phyloP scores from a whole-genome alignment of 2,329 filamentous ascomycete genomes.

The Trichoderma koningiopsis region DNA sequence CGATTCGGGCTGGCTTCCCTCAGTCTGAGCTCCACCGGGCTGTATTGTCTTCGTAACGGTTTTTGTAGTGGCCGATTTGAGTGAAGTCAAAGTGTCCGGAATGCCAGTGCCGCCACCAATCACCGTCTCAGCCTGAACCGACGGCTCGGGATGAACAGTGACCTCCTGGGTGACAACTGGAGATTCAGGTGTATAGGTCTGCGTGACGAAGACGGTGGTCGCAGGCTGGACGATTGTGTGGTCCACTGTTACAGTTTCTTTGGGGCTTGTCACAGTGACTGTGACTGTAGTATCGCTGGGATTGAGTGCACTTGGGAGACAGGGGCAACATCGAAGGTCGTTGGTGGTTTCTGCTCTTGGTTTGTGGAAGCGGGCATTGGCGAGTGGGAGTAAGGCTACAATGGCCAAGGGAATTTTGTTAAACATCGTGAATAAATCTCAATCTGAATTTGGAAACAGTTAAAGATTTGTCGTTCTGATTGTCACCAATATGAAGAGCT shows the following conservation, averaged over 20 bases:
- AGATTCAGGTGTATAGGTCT: not conserved
- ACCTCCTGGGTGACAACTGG: slow-evolving; percentile 20
- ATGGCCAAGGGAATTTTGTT: slow-evolving; percentile 33
- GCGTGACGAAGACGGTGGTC: slow-evolving; percentile 27
- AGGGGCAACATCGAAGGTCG: slow-evolving; percentile 37
- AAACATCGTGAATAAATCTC: slow-evolving; percentile 30
- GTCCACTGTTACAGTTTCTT: slow-evolving; percentile 36
- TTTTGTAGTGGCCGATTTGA: not conserved
- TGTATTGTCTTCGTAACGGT: slow-evolving; percentile 32
- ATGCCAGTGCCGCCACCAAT: not conserved
- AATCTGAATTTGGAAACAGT: not conserved
- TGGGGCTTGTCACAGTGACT: slow-evolving; percentile 30
- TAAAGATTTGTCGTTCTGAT: too few relatives aligned
- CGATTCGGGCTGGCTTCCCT: not conserved
- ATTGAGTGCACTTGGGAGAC: slow-evolving; percentile 28
- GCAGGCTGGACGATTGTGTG: slow-evolving; percentile 32
- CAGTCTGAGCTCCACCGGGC: slow-evolving; percentile 26
- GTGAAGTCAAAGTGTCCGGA: not conserved
- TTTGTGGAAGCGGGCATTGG: slow-evolving; percentile 34
- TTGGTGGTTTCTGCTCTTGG: slow-evolving; percentile 28
- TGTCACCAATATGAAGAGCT: not conserved
- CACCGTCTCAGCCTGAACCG: slow-evolving; percentile 24
- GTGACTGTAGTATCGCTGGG: slow-evolving; percentile 33
- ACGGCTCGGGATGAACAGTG: slow-evolving; percentile 26
- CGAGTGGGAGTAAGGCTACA: slow-evolving; percentile 34